These are phyloP conservation scores for Pleurotus platypus DNA, from an alignment of 768 basidiomycete species.

Conservation along the genomic window DNA sequence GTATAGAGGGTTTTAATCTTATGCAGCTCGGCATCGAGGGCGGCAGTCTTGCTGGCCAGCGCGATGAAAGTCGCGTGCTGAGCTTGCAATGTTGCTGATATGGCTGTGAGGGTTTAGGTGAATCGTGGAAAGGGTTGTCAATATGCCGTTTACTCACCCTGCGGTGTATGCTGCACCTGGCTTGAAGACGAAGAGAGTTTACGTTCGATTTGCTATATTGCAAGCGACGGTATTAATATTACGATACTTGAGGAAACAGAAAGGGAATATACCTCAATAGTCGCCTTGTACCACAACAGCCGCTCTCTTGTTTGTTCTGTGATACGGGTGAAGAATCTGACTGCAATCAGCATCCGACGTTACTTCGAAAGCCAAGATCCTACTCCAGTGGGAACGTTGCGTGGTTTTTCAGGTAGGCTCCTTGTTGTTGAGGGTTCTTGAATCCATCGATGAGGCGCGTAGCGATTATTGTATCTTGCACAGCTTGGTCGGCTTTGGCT, in stretches of 20 bases:
- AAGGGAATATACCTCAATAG: conserved; percentile 58
- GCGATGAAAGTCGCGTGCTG: conserved; percentile 77
- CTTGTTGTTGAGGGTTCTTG: conserved; percentile 69
- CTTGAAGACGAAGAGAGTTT: conserved; percentile 66
- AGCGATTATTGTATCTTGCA: conserved; percentile 77
- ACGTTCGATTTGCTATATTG: conserved; percentile 72
- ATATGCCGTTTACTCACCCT: conserved; percentile 41
- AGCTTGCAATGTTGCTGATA: conserved; percentile 73
- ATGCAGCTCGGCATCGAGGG: conserved; percentile 69
- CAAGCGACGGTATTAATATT: neutral
- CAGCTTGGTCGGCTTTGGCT: conserved; percentile 70
- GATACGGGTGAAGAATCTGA: conserved; percentile 70
- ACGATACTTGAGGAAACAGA: neutral
- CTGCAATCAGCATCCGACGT: neutral
- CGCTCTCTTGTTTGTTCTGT: conserved; percentile 70
- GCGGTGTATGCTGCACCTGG: conserved; percentile 68
- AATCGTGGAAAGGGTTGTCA: neutral
- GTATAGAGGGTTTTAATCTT: conserved; percentile 74
- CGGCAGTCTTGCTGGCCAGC: conserved; percentile 73
- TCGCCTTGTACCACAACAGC: conserved; percentile 74
- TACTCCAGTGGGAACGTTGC: conserved; percentile 83
- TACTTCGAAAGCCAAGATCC: conserved; percentile 15
- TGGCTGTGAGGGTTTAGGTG: conserved; percentile 38
- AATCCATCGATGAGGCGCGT: conserved; percentile 78
- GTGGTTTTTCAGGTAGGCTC: conserved; percentile 69